These are phyloP conservation scores for Claviceps spartinae DNA, from an alignment of 2,329 filamentous ascomycete species.

Conservation along the genomic window DNA sequence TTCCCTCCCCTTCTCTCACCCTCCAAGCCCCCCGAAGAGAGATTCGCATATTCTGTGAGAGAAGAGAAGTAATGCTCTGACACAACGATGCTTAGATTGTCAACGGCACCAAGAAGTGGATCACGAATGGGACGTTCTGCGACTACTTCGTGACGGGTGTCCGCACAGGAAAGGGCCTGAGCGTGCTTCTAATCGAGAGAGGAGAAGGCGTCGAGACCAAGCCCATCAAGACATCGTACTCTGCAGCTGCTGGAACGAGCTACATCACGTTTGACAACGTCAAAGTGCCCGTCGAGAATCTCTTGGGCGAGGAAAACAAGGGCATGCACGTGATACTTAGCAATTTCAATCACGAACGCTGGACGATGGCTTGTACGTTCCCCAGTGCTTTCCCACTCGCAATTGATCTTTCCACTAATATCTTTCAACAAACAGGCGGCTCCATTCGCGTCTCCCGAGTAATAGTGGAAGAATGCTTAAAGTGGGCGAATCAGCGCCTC, in stretches of 20 bases:
- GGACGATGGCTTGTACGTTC: conserved; percentile 54
- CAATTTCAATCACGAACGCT: conserved; percentile 84
- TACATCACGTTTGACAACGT: conserved; percentile 77
- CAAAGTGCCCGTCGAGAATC: conserved; percentile 66
- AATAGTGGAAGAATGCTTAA: conserved; percentile 71
- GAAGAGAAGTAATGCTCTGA: background rate
- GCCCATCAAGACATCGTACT: conserved; percentile 71
- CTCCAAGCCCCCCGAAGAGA: background rate
- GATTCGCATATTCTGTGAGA: too few relatives aligned
- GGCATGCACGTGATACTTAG: conserved; percentile 72
- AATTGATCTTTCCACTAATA: background rate
- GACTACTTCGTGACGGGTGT: conserved; percentile 79
- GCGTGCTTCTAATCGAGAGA: conserved; percentile 61
- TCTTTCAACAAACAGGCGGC: conserved; percentile 22
- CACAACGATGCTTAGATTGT: conserved; percentile 27
- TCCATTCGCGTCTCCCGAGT: conserved; percentile 52
- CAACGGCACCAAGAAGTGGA: conserved; percentile 75
- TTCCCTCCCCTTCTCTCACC: background rate
- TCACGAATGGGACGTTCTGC: conserved; percentile 65
- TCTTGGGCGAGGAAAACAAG: conserved; percentile 73
- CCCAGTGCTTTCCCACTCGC: background rate
- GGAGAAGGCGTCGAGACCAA: conserved; percentile 64
- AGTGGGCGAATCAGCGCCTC: conserved; percentile 77
- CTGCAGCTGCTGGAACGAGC: conserved; percentile 61
- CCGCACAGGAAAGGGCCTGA: conserved; percentile 65